These are phyloP conservation scores for Aethionema arabicum DNA, from an alignment of 345 rosid genomes.

Conservation along the genomic window DNA sequence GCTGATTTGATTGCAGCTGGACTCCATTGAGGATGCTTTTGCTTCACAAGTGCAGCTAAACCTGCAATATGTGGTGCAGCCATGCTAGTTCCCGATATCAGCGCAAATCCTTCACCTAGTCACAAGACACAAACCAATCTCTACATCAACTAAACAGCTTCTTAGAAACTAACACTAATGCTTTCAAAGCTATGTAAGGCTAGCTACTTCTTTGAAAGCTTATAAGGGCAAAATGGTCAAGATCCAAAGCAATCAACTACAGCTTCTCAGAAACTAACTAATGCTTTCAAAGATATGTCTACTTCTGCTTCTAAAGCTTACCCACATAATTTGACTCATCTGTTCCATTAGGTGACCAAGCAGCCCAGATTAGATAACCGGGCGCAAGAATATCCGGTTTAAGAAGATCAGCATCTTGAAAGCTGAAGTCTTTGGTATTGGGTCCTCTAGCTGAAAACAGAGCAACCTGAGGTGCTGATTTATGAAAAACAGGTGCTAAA, in stretches of 20 bases:
- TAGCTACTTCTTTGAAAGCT: background rate
- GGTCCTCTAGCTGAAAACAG: slow-evolving; percentile 99
- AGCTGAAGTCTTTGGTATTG: slow-evolving; percentile 87
- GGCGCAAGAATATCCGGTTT: slow-evolving; percentile 99
- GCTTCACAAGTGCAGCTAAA: slow-evolving; percentile 96
- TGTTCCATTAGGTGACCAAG: slow-evolving; percentile 98
- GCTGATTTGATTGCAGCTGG: slow-evolving; percentile 98
- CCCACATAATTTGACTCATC: slow-evolving; percentile 89
- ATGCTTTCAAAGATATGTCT: too few species aligned
- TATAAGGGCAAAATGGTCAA: too few species aligned
- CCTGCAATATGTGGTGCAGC: slow-evolving; percentile 99
- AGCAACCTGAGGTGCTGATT: slow-evolving; percentile 99
- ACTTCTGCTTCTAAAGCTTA: slow-evolving; percentile 36
- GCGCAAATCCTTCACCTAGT: slow-evolving; percentile 95
- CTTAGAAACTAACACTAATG: too few species aligned
- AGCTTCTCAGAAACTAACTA: too few species aligned
- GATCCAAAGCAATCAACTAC: too few species aligned
- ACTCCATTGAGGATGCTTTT: slow-evolving; percentile 92
- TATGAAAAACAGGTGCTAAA: slow-evolving; percentile 80
- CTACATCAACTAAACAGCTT: background rate
- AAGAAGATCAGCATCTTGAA: slow-evolving; percentile 97
- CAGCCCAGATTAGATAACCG: slow-evolving; percentile 98
- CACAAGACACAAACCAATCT: slow-evolving; percentile 31
- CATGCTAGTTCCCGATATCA: slow-evolving; percentile 99
- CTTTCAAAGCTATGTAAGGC: too few species aligned